phyloP scores from a whole-genome alignment of 2,329 filamentous ascomycete genomes.

The Exophiala xenobiotica region DNA sequence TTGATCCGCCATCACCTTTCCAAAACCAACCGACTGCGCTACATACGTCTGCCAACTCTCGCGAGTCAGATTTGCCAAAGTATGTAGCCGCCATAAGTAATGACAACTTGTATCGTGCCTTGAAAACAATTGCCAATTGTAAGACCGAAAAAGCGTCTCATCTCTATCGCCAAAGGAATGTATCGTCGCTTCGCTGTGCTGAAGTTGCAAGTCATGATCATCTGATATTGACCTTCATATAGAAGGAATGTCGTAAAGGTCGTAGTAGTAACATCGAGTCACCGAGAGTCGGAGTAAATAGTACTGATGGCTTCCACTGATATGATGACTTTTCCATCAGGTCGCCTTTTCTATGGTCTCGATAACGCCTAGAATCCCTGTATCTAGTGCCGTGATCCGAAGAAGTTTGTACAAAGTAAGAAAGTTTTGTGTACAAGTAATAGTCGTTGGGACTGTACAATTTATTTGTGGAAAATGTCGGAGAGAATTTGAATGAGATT shows the following conservation, averaged over 20 bases:
- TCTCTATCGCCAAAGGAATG: not conserved
- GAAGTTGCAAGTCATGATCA: constrained; percentile 14
- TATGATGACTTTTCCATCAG: constrained; percentile 1
- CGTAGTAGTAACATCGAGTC: not conserved
- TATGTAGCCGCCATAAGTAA: constrained; percentile 8
- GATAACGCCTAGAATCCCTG: constrained; percentile 1
- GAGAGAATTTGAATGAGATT: constrained; percentile 47
- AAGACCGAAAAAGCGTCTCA: not conserved
- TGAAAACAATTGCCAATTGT: not conserved
- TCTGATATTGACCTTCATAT: not conserved
- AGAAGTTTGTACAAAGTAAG: constrained; percentile 15
- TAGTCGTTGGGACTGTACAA: constrained; percentile 10
- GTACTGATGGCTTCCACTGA: not conserved
- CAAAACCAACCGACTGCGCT: constrained; percentile 58
- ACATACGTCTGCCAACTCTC: constrained; percentile 10
- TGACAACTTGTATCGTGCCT: not conserved
- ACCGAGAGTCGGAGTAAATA: not conserved
- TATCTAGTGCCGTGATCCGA: constrained; percentile 3
- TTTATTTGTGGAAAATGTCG: constrained; percentile 37
- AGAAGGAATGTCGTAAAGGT: constrained; percentile 7
- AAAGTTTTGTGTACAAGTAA: constrained; percentile 5
- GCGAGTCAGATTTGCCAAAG: not conserved
- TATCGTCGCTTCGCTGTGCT: constrained; percentile 11
- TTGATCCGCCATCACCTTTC: constrained; percentile 56
- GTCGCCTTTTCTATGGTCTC: not conserved